phyloP scores from a whole-genome alignment of 208 protist species.

The Cochliopodium minus region DNA sequence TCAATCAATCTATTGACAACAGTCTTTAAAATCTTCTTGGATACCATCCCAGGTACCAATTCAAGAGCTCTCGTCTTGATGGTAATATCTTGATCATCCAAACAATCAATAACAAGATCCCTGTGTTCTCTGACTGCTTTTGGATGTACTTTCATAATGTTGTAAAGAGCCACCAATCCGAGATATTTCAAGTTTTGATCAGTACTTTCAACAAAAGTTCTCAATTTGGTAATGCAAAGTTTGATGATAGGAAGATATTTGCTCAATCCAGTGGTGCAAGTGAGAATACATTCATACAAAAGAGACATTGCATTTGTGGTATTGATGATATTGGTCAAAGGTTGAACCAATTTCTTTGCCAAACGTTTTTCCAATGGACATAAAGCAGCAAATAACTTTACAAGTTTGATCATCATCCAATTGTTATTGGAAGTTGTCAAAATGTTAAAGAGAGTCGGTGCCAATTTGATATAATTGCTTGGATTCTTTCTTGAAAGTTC shows the following conservation, averaged over 20 bases:
- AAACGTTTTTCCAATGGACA: slow-evolving; percentile 81
- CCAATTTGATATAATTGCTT: slow-evolving; percentile 85
- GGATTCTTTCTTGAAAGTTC: slow-evolving; percentile 91
- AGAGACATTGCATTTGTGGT: slow-evolving; percentile 80
- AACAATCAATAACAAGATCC: slow-evolving; percentile 66
- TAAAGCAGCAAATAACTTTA: slow-evolving; percentile 90
- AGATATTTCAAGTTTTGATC: slow-evolving; percentile 97
- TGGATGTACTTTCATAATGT: slow-evolving; percentile 66
- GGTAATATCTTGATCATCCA: slow-evolving; percentile 81
- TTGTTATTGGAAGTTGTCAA: slow-evolving; percentile 78
- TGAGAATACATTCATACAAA: slow-evolving; percentile 86
- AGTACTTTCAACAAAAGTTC: slow-evolving; percentile 74
- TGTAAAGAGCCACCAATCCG: slow-evolving; percentile 72
- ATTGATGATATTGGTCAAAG: slow-evolving; percentile 77
- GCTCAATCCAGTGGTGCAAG: slow-evolving; percentile 64
- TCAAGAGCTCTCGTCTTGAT: slow-evolving; percentile 77
- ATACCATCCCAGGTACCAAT: slow-evolving; percentile 67
- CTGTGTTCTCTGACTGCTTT: slow-evolving; percentile 67
- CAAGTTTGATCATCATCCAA: slow-evolving; percentile 96
- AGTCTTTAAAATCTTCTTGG: slow-evolving; percentile 60
- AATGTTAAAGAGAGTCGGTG: slow-evolving; percentile 82
- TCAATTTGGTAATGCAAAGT: slow-evolving; percentile 73
- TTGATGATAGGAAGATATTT: slow-evolving; percentile 51
- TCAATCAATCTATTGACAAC: slow-evolving; percentile 38
- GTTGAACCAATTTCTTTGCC: slow-evolving; percentile 88